Percentiles rank a stretch among this genome's conserved stretches.
phyloP scores from a whole-genome alignment of 352 stramenopile genomes.

The Phytophthora lateralis region DNA sequence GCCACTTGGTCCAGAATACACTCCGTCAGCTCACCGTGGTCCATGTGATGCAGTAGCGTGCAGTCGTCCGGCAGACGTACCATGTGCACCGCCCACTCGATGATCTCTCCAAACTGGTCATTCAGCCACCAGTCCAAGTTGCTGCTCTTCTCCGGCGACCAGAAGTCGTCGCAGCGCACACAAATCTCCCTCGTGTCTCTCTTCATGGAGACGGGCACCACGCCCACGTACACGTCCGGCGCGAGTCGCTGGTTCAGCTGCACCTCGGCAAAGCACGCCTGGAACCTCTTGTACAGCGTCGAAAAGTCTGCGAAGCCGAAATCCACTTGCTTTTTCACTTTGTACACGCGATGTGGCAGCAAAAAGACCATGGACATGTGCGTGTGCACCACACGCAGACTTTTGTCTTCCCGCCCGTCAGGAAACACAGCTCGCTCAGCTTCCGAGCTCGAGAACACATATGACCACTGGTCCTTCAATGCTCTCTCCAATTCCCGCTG shows the following conservation, averaged over 20 bases:
- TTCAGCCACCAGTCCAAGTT: slow-evolving; percentile 70
- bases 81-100: slow-evolving; percentile 83
- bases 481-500: slow-evolving; percentile 52
- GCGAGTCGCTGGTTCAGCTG: slow-evolving; percentile 76
- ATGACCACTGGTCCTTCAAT: slow-evolving; percentile 38
- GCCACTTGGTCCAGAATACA: slow-evolving; percentile 48
- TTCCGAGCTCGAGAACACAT: slow-evolving; percentile 28
- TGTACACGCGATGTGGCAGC: slow-evolving; percentile 65
- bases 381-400: slow-evolving; percentile 60
- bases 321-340: slow-evolving; percentile 79
- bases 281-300: slow-evolving; percentile 74
- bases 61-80: slow-evolving; percentile 61
- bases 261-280: slow-evolving; percentile 71
- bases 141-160: slow-evolving; percentile 66
- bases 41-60: slow-evolving; percentile 50
- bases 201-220: slow-evolving; percentile 74
- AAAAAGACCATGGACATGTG: slow-evolving; percentile 81
- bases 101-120: slow-evolving; percentile 69
- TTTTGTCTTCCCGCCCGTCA: neutral
- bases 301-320: slow-evolving; percentile 80
- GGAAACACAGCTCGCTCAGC: slow-evolving; percentile 33
- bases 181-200: slow-evolving; percentile 52
- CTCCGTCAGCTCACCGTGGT: slow-evolving; percentile 38
- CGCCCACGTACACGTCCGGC: slow-evolving; percentile 65
- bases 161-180: slow-evolving; percentile 68